Conservation (phyloP, 2,329 filamentous ascomycete genomes). For the Capronia americana region DNA sequence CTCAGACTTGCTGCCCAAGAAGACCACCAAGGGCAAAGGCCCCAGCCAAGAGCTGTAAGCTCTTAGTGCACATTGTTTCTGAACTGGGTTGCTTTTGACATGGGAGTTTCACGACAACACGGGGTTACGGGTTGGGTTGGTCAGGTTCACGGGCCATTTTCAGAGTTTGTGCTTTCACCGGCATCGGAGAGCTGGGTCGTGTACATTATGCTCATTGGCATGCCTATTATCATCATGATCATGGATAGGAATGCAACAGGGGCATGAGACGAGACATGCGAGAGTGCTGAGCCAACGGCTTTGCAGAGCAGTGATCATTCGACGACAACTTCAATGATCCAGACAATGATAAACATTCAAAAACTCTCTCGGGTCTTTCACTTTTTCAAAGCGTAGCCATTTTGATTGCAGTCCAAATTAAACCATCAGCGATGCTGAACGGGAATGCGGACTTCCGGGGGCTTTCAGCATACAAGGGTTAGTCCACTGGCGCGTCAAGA, state of each 20-base stretch:
- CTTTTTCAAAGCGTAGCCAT: background rate
- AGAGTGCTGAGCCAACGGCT: constrained; percentile 44
- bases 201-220: constrained; percentile 66
- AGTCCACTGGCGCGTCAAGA: background rate
- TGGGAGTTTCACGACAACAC: constrained; percentile 75
- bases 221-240: constrained; percentile 43
- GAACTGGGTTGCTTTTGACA: constrained; percentile 65
- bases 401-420: background rate
- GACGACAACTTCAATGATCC: constrained; percentile 35
- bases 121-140: constrained; percentile 69
- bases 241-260: constrained; percentile 40
- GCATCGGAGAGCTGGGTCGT: constrained; percentile 58
- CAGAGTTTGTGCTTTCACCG: constrained; percentile 42
- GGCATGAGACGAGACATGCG: constrained; percentile 43
- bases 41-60: constrained; percentile 92
- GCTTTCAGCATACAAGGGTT: background rate
- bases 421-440: background rate
- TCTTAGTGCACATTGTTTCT: constrained; percentile 61
- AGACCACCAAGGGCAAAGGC: constrained; percentile 95
- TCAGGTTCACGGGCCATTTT: constrained; percentile 61
- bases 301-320: constrained; percentile 40
- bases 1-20: constrained; percentile 98
- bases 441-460: background rate
- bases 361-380: background rate
- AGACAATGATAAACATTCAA: constrained; percentile 29